Base-by-base conservation (phyloP, 2,329 filamentous ascomycete species). In the Neopestalotiopsis clavispora region DNA sequence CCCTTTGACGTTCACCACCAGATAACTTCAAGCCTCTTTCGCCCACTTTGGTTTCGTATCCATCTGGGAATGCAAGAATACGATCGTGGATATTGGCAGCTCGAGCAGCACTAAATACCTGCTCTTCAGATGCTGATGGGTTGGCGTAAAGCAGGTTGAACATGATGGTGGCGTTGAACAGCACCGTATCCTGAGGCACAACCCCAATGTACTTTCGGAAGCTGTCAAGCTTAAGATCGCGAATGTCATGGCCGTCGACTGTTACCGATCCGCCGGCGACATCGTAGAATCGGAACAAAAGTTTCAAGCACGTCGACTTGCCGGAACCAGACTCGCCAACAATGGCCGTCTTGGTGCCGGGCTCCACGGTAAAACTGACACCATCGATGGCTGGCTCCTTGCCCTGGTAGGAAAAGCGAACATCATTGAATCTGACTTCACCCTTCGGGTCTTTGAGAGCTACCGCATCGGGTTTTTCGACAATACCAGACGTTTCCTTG, bases 261-360 rank as follows among this genome's bases (percentile, higher is more conserved):
- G 79, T 77, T 69, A 91, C 86, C 12, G 80, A 80, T 2, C 88
- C 89, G 9, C 78, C 77, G 0, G 80, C 85, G 2, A 87, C 85
- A 69, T 90, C 87, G 75, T 90, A 90, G 72, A 88, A 89, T 1
- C 88, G 86, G 72, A 86, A 84, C 5, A 90, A 78, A n/a, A 90
- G 81, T 74, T 87, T 88, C 56, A 89, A 76, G 38, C 88, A 82
- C 1, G 87, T 89, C 1, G 86, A 88, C 72, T 89, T 89, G 45
- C 87, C 87, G 32, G 81, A 81, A 2, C 83, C 83, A 1, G 82
- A 83, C 67, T 84, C 82, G 61, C 83, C 83, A 0, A 85, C 83
- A 10, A 85, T 79, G 2, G 84, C 84, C 0, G 82, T 83, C 68
- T 82, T 84, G 10, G 81, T 83, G 0, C 84, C 83, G 1, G 83